Evolutionary conservation across 225 moss, liverwort and hornwort genomes (phyloP).

Genomic region (Asterella californica): DNA sequence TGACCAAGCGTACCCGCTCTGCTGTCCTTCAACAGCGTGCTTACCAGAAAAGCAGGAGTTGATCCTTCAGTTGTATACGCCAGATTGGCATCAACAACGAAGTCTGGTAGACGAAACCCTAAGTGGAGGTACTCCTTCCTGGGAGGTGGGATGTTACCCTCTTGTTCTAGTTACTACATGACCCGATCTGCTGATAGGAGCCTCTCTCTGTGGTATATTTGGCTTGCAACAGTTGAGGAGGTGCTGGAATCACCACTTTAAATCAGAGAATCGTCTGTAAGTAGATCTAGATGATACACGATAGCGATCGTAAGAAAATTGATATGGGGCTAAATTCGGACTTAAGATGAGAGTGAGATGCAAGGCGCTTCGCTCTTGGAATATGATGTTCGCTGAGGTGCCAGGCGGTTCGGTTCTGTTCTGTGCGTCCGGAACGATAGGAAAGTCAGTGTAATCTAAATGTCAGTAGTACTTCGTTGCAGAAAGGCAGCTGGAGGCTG

Average conservation of each 20-base stretch:
- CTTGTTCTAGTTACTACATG: slow-evolving; percentile 17
- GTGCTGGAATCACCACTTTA: slow-evolving; percentile 9
- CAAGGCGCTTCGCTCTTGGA: slow-evolving; percentile 28
- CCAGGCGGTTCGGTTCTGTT: slow-evolving; percentile 6
- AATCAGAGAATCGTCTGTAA: slow-evolving; percentile 13
- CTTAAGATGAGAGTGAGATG: slow-evolving; percentile 18
- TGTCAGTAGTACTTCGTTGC: slow-evolving; percentile 37
- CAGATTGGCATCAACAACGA: slow-evolving; percentile 8
- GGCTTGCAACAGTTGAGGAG: slow-evolving; percentile 3
- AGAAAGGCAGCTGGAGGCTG: slow-evolving; percentile 20
- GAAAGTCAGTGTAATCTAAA: slow-evolving; percentile 35
- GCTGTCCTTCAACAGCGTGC: slow-evolving; percentile 8
- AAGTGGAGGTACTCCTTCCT: slow-evolving; percentile 11
- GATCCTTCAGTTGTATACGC: neutral
- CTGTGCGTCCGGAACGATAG: slow-evolving; percentile 25
- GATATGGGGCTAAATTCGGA: slow-evolving; percentile 17
- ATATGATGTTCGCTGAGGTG: slow-evolving; percentile 19
- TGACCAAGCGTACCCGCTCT: slow-evolving; percentile 6
- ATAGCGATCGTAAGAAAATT: slow-evolving; percentile 17
- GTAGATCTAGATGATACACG: slow-evolving; percentile 15
- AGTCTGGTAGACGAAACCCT: slow-evolving; percentile 14
- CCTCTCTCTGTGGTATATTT: slow-evolving; percentile 18
- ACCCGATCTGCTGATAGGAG: slow-evolving; percentile 22
- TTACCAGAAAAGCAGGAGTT: slow-evolving; percentile 18
- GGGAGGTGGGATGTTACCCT: slow-evolving; percentile 19